A percentile compares a stretch with the other conserved stretches of the same genome.
Evolutionary conservation across 192 early-diverging fungal species (phyloP).

Genomic region (Podochytrium sp.): DNA sequence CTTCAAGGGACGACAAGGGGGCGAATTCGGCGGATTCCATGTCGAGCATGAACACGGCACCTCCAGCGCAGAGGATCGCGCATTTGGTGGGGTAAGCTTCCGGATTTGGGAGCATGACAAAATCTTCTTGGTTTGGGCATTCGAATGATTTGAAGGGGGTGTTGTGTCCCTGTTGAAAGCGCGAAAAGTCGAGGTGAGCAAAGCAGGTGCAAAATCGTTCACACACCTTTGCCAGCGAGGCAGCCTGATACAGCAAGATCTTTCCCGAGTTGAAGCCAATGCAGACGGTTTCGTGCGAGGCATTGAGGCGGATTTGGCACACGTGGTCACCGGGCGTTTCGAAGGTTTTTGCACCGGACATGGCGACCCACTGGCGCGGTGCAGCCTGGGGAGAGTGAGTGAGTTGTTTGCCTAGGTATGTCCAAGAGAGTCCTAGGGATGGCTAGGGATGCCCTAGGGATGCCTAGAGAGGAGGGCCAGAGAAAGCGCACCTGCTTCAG

Average conservation of each 20-base stretch:
- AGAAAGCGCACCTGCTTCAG: background rate
- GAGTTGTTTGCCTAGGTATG: too few relatives aligned
- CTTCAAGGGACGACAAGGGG: background rate
- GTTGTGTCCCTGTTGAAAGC: background rate
- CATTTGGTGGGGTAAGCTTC: slow-evolving; percentile 22
- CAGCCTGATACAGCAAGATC: background rate
- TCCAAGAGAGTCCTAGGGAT: background rate
- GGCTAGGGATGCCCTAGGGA: background rate
- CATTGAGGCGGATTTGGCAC: background rate
- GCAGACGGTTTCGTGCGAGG: background rate
- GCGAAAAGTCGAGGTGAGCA: background rate
- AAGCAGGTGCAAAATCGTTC: background rate
- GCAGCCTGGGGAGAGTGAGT: too few relatives aligned
- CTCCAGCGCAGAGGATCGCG: slow-evolving; percentile 2
- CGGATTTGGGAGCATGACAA: slow-evolving; percentile 30
- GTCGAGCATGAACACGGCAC: background rate
- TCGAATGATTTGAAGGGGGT: background rate
- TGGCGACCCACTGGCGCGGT: background rate
- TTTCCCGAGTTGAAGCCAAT: slow-evolving; percentile 5
- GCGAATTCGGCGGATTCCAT: background rate
- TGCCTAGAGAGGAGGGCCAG: background rate
- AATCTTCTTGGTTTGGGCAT: background rate
- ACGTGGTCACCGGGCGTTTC: background rate
- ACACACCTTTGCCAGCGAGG: background rate
- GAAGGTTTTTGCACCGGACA: background rate